Evolutionary conservation across 306 rosid genomes (phyloP), one percentile per base, ranked within the genome.

Genomic region (Prunus salicina): DNA sequence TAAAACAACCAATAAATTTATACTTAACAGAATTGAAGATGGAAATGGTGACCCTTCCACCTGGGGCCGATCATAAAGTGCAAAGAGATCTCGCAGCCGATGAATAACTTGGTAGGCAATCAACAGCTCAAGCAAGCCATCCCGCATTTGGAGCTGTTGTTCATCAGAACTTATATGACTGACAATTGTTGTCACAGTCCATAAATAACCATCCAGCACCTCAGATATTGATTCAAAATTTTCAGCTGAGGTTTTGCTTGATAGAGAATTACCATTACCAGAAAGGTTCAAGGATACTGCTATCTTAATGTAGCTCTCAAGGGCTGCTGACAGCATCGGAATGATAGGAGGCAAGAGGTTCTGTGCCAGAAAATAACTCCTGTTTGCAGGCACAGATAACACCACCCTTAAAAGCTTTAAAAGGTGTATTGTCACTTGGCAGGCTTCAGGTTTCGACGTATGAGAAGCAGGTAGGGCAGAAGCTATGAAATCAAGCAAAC

Each of bases 381-480:
- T 89, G 79, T 95, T 95, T 82, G 97, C 91, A 75, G 93, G 84
- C 74, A 84, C 77, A 70, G 90, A 89, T 67, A 95, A 85, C 47
- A 95, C 96, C 18, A 89, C 97, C 83, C 82, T 87, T 84, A 92
- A 86, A 76, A 95, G 96, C 82, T 90, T 95, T 77, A 92, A 73
- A 78, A 95, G 89, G 81, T 95, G 90, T 82, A 90, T 81, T 71
- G 91, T 89, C 85, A 92, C 97, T 71, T 86, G 97, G 84, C 98
- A 90, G 60, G 97, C 98, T 85, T 95, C 97, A 70, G 97, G 97
- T 87, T 89, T 95, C 69, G 98, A 92, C 18, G 97, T 90, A 78
- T 95, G 97, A 81, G 98, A 95, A 75, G 98, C 98, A 73, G 97
- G 97, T 82, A 95, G 77, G 66, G 98, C 96, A 82, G 97, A 95